Percentiles rank a stretch among this genome's conserved stretches.
Conservation (phyloP, 202 grass and related monocot species). For the Dendrocalamus latiflorus region DNA sequence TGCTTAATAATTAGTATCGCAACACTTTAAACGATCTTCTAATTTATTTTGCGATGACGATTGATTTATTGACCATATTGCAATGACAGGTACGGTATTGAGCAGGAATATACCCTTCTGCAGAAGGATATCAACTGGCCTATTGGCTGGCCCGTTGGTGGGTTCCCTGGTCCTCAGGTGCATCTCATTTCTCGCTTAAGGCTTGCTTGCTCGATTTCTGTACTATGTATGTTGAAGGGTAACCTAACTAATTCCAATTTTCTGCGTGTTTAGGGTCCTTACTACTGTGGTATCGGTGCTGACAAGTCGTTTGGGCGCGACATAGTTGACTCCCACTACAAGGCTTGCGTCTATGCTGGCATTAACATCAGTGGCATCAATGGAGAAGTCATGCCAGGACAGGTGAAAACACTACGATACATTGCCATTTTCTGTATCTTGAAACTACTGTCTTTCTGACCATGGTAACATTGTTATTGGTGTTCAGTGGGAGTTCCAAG, state of each 20-base stretch:
- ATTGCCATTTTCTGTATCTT: neutral
- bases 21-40: neutral
- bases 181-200: neutral
- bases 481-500: slow-evolving; percentile 95
- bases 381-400: slow-evolving; percentile 97
- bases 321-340: slow-evolving; percentile 92
- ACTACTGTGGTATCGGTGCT: slow-evolving; percentile 77
- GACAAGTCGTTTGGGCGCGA: slow-evolving; percentile 94
- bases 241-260: neutral
- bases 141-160: slow-evolving; percentile 95
- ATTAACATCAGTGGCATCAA: slow-evolving; percentile 97
- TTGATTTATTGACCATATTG: neutral
- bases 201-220: neutral
- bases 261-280: slow-evolving; percentile 59
- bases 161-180: slow-evolving; percentile 96
- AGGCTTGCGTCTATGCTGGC: slow-evolving; percentile 85
- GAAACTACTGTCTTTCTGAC: neutral
- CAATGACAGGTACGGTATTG: slow-evolving; percentile 83
- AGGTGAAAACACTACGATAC: slow-evolving; percentile 41
- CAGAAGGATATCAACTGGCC: slow-evolving; percentile 95
- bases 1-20: neutral
- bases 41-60: neutral
- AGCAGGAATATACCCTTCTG: slow-evolving; percentile 97
- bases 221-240: slow-evolving; percentile 18
- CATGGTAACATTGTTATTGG: neutral